These are phyloP conservation scores for Esteya vermicola DNA, from an alignment of 2,329 filamentous ascomycete species.

Conservation along the genomic window DNA sequence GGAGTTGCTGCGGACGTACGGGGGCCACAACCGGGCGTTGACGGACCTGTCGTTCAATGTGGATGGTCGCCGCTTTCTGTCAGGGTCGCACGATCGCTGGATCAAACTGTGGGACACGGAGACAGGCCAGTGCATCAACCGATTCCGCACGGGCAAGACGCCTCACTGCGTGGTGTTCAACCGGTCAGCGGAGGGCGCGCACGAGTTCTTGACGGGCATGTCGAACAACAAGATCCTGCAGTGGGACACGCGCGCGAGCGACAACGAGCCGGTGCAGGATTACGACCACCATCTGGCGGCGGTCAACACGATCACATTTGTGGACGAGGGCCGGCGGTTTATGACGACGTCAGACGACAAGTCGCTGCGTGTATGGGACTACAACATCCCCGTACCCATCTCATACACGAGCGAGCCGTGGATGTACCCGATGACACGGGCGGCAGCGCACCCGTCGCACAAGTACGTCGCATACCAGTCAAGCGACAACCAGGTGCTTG, in stretches of 20 bases:
- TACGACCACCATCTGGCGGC: conserved; percentile 98
- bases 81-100: conserved; percentile 82
- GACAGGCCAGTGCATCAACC: conserved; percentile 73
- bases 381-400: conserved; percentile 94
- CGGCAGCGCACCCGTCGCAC: conserved; percentile 70
- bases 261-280: conserved; percentile 75
- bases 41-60: conserved; percentile 82
- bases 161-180: conserved; percentile 94
- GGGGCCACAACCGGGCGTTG: conserved; percentile 77
- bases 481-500: conserved; percentile 90
- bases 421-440: conserved; percentile 91
- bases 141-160: conserved; percentile 87
- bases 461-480: conserved; percentile 93
- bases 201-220: conserved; percentile 94
- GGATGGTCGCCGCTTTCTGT: conserved; percentile 72
- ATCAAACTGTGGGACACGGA: conserved; percentile 99
- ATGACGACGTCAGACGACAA: conserved; percentile 98
- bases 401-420: conserved; percentile 96
- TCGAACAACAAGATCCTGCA: conserved; percentile 98
- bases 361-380: conserved; percentile 92
- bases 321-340: conserved; percentile 87
- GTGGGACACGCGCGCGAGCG: conserved; percentile 65
- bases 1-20: conserved; percentile 81
- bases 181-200: conserved; percentile 57
- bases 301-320: conserved; percentile 94